Conservation (phyloP, 2,329 filamentous ascomycete genomes). For the Cytospora chrysosperma region DNA sequence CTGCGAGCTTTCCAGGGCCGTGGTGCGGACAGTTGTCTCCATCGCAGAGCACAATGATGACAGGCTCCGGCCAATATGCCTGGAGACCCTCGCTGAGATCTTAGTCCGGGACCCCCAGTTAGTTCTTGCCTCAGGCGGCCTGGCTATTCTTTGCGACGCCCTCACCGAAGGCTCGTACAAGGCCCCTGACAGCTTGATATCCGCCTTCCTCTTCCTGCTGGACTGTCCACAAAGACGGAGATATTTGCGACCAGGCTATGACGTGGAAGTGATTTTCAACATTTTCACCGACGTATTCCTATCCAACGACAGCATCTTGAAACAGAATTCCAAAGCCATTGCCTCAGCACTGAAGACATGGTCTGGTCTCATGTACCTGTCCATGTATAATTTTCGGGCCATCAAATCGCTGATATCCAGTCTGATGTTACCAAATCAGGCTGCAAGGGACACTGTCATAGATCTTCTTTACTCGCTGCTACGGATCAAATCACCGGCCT, state of each 20-base stretch:
- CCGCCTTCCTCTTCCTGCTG: constrained; percentile 84
- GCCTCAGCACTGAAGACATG: constrained; percentile 88
- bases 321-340: constrained; percentile 89
- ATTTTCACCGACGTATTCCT: constrained; percentile 82
- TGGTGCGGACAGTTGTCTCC: constrained; percentile 86
- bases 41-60: constrained; percentile 86
- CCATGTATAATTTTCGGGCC: constrained; percentile 83
- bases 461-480: constrained; percentile 80
- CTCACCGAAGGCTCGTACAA: constrained; percentile 89
- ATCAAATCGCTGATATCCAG: constrained; percentile 75
- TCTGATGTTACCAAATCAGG: constrained; percentile 56
- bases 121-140: constrained; percentile 77
- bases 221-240: constrained; percentile 79
- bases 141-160: constrained; percentile 86
- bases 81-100: constrained; percentile 90
- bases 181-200: constrained; percentile 83
- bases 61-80: constrained; percentile 82
- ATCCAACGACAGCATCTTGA: constrained; percentile 62
- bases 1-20: constrained; percentile 78
- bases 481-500: constrained; percentile 88
- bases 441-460: constrained; percentile 72
- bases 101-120: constrained; percentile 81
- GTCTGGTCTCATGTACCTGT: constrained; percentile 85
- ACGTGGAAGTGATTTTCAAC: constrained; percentile 85
- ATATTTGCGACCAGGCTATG: constrained; percentile 83